Evolutionary conservation across 805 yeast genomes (phyloP).

Genomic region (Kockiozyma suomiensis): DNA sequence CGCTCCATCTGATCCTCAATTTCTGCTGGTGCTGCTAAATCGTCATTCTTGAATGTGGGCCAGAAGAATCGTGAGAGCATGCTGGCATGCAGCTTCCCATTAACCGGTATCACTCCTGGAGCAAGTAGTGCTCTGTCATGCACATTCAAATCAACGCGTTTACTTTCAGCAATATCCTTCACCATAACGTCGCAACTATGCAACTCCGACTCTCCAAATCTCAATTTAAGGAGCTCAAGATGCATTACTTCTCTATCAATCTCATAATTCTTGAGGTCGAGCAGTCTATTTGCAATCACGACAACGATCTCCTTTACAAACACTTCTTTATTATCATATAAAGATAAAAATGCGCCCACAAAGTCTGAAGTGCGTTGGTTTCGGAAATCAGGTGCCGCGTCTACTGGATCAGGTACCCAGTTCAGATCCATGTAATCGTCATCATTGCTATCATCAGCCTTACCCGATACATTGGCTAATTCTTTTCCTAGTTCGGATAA

Average conservation of each 20-base stretch:
- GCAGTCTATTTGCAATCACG: conserved; percentile 60
- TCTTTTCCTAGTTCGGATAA: conserved; percentile 55
- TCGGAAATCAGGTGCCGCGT: conserved; percentile 80
- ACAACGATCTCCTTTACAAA: conserved; percentile 67
- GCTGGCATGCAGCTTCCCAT: conserved; percentile 52
- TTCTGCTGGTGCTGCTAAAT: conserved; percentile 53
- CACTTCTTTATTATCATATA: conserved; percentile 68
- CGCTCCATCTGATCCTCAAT: conserved; percentile 49
- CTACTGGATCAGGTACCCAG: conserved; percentile 88
- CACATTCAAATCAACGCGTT: conserved; percentile 48
- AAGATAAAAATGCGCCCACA: conserved; percentile 68
- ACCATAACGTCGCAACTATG: conserved; percentile 82
- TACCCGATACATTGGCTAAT: conserved; percentile 17
- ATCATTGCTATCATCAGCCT: conserved; percentile 25
- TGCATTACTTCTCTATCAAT: conserved; percentile 42
- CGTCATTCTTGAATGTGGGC: conserved; percentile 58
- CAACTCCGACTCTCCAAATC: conserved; percentile 70
- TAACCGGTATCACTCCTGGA: conserved; percentile 28
- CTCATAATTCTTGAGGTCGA: conserved; percentile 44
- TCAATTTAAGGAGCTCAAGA: conserved; percentile 57
- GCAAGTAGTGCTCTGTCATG: conserved; percentile 33
- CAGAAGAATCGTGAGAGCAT: conserved; percentile 79
- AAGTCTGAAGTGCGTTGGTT: conserved; percentile 52
- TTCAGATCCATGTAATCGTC: conserved; percentile 54
- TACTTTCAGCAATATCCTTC: conserved; percentile 64